Evolutionary conservation across 345 rosid species (phyloP).

Genomic region (Salix viminalis): DNA sequence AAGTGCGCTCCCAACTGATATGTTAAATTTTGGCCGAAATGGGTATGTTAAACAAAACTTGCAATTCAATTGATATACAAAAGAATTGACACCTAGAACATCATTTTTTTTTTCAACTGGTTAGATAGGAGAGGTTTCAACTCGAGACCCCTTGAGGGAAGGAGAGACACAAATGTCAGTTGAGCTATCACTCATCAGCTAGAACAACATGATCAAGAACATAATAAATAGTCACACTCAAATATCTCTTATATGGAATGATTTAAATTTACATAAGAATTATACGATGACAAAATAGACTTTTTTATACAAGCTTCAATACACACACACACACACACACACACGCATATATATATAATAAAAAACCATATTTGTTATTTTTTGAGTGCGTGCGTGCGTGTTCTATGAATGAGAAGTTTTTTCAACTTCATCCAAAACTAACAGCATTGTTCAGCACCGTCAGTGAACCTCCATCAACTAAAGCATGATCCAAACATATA

Average conservation of each 20-base stretch:
- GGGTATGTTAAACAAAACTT: not conserved
- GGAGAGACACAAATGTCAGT: too few relatives aligned
- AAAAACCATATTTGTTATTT: not conserved
- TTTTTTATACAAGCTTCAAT: not conserved
- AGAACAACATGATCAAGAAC: not conserved
- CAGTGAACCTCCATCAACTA: not conserved
- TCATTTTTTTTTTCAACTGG: too few relatives aligned
- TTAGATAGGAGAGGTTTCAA: too few relatives aligned
- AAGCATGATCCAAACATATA: not conserved
- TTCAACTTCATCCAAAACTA: not conserved
- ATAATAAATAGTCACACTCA: not conserved
- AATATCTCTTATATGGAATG: not conserved
- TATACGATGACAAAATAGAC: not conserved
- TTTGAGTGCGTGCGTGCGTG: not conserved
- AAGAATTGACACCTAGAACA: not conserved
- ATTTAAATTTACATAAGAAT: too few relatives aligned
- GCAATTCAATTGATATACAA: not conserved
- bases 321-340: too few relatives aligned
- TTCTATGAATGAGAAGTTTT: not conserved
- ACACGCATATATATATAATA: too few relatives aligned
- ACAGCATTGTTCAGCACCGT: not conserved
- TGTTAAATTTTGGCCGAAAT: not conserved
- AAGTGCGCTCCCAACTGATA: not conserved
- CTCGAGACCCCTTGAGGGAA: too few relatives aligned
- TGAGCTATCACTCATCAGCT: too few relatives aligned